Evolutionary conservation across 148 eudicot species (phyloP).

Genomic region (Rhododendron henanense): DNA sequence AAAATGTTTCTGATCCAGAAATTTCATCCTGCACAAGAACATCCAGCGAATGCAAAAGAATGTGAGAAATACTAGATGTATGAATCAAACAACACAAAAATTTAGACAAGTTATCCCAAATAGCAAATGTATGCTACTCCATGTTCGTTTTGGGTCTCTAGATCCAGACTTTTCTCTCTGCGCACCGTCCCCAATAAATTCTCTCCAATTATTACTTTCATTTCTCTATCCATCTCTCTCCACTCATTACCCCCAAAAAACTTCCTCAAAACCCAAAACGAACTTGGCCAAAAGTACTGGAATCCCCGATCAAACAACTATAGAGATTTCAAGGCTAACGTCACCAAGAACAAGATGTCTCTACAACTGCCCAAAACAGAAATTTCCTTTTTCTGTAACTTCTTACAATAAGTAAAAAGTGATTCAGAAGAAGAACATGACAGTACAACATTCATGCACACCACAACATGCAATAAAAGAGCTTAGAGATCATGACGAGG

Average conservation of each 20-base stretch:
- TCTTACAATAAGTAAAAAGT: neutral
- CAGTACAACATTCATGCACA: neutral
- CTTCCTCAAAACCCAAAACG: too few relatives aligned
- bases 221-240: too few relatives aligned
- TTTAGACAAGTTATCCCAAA: neutral
- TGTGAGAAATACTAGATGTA: neutral
- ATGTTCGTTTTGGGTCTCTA: too few relatives aligned
- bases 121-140: neutral
- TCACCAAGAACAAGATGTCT: neutral
- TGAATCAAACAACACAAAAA: neutral
- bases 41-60: constrained; percentile 35
- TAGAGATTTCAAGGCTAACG: neutral
- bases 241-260: too few relatives aligned
- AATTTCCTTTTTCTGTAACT: neutral
- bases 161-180: too few relatives aligned
- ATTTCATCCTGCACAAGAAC: constrained; percentile 31
- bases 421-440: neutral
- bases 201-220: too few relatives aligned
- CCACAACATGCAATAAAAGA: neutral
- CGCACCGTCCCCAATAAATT: too few relatives aligned
- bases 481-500: neutral
- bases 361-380: neutral
- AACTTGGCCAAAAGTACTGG: neutral
- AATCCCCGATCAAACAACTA: neutral
- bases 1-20: constrained; percentile 25